A percentile compares a stretch with the other conserved stretches of the same genome.
Conservation (phyloP, 2,329 filamentous ascomycete genomes). For the Helminthosporium solani region DNA sequence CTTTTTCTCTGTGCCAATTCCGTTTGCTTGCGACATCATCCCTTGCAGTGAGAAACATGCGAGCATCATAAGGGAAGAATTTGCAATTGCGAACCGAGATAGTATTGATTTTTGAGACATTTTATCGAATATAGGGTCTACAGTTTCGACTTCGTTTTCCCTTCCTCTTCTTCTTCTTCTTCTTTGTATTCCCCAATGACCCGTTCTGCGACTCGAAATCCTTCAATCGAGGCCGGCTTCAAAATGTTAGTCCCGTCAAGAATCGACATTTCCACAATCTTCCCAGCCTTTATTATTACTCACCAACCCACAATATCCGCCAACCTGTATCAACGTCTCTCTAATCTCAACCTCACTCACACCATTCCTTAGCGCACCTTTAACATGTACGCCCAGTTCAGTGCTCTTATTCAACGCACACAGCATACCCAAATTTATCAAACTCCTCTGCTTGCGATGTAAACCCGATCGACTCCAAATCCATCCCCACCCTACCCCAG, state of each 20-base stretch:
- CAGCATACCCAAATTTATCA: conserved; percentile 63
- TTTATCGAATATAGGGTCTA: conserved; percentile 1
- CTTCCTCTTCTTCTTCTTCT: conserved; percentile 34
- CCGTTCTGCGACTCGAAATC: conserved; percentile 49
- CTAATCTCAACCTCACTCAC: conserved; percentile 60
- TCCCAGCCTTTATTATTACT: not conserved
- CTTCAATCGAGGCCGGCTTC: conserved; percentile 41
- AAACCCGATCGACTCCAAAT: conserved; percentile 60
- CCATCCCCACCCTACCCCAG: conserved; percentile 61
- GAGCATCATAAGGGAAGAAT: conserved; percentile 24
- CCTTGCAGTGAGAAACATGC: conserved; percentile 26
- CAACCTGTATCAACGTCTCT: conserved; percentile 51
- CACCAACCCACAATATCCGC: conserved; percentile 50
- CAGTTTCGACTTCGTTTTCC: conserved; percentile 15
- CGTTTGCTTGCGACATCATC: conserved; percentile 34
- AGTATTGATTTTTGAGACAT: conserved; percentile 16
- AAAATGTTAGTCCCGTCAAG: not conserved
- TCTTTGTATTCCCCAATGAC: conserved; percentile 50
- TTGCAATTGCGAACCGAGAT: conserved; percentile 23
- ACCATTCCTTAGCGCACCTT: conserved; percentile 61
- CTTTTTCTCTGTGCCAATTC: conserved; percentile 34
- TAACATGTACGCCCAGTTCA: conserved; percentile 59
- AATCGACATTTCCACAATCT: too few species aligned
- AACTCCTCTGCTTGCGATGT: conserved; percentile 45
- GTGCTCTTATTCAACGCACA: conserved; percentile 57